These are phyloP conservation scores for Magnusiomyces ingens DNA, from an alignment of 1,139 yeast genomes.

Conservation along the genomic window DNA sequence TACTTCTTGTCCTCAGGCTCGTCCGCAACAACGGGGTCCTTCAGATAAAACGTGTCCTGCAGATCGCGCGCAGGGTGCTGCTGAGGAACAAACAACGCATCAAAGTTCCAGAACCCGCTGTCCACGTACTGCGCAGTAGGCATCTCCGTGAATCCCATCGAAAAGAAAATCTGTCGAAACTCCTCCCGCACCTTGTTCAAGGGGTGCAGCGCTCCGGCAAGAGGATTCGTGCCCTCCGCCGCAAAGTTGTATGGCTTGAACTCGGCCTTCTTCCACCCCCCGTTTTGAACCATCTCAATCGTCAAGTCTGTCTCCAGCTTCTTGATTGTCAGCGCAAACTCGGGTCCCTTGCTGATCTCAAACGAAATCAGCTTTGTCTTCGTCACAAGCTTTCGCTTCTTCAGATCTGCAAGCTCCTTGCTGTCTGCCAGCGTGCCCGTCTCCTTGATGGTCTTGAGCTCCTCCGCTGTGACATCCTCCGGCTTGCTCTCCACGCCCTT, in stretches of 20 bases:
- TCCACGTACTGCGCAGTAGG: constrained; percentile 97
- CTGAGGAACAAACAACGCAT: constrained; percentile 92
- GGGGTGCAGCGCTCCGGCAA: constrained; percentile 93
- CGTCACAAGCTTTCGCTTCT: constrained; percentile 81
- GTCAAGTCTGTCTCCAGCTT: constrained; percentile 91
- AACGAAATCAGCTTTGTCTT: constrained; percentile 72
- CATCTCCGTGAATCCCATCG: constrained; percentile 98
- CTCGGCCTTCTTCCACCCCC: constrained; percentile 74
- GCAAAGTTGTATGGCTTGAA: constrained; percentile 95
- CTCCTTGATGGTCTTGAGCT: constrained; percentile 51
- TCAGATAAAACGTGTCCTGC: constrained; percentile 95
- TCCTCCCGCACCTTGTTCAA: constrained; percentile 94
- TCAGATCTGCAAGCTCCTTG: constrained; percentile 64
- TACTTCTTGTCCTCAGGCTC: constrained; percentile 74
- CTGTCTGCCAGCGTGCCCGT: constrained; percentile 45
- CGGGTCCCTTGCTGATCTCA: constrained; percentile 69
- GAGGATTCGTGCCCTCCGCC: constrained; percentile 85
- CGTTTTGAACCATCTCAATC: constrained; percentile 72
- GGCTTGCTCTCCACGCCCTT: constrained; percentile 45
- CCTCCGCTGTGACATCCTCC: constrained; percentile 58
- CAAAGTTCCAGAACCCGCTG: constrained; percentile 98
- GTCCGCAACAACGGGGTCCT: constrained; percentile 78
- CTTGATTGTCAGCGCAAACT: constrained; percentile 74
- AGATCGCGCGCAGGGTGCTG: constrained; percentile 99
- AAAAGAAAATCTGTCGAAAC: constrained; percentile 93